Evolutionary conservation across 345 rosid species (phyloP).

Genomic region (Limnanthes douglasii): DNA sequence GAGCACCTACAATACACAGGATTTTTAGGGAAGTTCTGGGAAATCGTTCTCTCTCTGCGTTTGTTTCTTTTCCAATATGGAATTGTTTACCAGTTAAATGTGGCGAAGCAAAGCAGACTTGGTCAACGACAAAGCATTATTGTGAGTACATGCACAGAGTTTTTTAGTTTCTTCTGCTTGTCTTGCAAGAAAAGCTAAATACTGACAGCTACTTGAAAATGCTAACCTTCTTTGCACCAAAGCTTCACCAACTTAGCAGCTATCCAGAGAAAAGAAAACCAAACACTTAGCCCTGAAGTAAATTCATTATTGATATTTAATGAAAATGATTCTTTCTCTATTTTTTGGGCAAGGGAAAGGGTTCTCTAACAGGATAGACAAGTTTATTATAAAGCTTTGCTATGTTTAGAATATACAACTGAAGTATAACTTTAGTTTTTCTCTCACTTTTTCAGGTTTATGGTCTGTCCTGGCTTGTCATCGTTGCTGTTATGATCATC

Average conservation of each 20-base stretch:
- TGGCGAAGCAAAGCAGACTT: conserved; percentile 31
- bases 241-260: no score
- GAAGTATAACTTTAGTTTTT: conserved; percentile 7
- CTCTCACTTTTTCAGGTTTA: conserved; percentile 37
- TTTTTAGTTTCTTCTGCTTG: not conserved
- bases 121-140: conserved; percentile 53
- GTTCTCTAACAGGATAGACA: no score
- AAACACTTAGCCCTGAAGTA: no score
- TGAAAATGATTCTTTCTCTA: no score
- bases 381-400: no score
- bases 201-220: no score
- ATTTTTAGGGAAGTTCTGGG: conserved; percentile 53
- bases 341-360: no score
- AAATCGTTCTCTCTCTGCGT: conserved; percentile 58
- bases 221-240: no score
- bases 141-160: conserved; percentile 34
- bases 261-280: no score
- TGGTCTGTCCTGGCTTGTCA: conserved; percentile 88
- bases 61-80: conserved; percentile 85
- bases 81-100: conserved; percentile 62
- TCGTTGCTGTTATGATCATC: conserved; percentile 60
- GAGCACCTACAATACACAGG: conserved; percentile 81
- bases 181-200: no score
- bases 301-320: no score
- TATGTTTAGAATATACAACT: no score